Conservation (phyloP, 306 rosid species). For the Biancaea sappan region DNA sequence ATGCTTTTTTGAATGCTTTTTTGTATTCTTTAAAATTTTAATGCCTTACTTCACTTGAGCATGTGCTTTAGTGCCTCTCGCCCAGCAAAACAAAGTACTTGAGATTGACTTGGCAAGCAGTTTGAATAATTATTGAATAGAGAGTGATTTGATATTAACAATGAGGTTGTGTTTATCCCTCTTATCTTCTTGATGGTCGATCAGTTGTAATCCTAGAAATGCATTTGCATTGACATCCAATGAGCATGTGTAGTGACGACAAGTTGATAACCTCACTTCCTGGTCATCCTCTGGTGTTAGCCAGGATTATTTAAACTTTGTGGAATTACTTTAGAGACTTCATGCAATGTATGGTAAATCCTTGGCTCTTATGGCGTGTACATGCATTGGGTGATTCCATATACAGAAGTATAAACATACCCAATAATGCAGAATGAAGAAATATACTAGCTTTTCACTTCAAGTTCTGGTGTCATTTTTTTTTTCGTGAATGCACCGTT, state of each 20-base stretch:
- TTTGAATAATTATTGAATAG: conserved; percentile 16
- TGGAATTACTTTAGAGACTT: background rate
- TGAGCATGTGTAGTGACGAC: background rate
- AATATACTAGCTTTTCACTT: background rate
- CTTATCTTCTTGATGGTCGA: background rate
- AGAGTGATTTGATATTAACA: background rate
- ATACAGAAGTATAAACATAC: background rate
- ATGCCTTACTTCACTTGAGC: background rate
- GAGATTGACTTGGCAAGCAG: conserved; percentile 14
- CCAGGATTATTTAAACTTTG: background rate
- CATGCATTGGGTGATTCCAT: background rate
- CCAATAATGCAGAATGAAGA: background rate
- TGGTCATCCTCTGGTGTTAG: background rate
- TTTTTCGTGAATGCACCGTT: conserved; percentile 14
- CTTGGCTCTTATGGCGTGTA: conserved; percentile 5
- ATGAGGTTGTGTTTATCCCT: background rate
- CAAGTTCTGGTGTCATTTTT: conserved; percentile 23
- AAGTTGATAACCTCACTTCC: background rate
- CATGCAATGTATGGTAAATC: background rate
- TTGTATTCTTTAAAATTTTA: background rate
- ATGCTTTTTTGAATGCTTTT: background rate
- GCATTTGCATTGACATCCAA: background rate
- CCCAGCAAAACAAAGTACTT: background rate
- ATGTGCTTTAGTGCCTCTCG: background rate
- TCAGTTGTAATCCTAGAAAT: conserved; percentile 1